phyloP scores from a whole-genome alignment of 352 stramenopile species.

The Pythium brassicae region DNA sequence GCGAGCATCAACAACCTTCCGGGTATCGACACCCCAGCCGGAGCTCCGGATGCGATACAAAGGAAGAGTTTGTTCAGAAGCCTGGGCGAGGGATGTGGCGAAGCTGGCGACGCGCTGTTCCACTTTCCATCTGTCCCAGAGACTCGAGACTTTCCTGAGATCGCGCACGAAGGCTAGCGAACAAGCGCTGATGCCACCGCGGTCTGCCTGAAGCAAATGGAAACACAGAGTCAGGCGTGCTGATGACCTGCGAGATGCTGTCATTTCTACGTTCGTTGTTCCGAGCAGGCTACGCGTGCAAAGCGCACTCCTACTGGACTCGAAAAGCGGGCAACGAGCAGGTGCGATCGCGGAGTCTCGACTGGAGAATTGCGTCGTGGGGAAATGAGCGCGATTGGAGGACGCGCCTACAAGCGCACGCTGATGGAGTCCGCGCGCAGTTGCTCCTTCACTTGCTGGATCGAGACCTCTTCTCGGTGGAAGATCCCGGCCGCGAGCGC shows the following conservation, averaged over 20 bases:
- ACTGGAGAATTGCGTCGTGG: not conserved
- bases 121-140: constrained; percentile 17
- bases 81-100: not conserved
- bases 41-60: not conserved
- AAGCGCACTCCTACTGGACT: too few species aligned
- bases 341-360: not conserved
- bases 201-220: too few species aligned
- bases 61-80: constrained; percentile 1
- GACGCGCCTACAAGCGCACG: constrained; percentile 48
- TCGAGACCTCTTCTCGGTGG: constrained; percentile 95
- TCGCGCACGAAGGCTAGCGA: not conserved
- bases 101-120: constrained; percentile 17
- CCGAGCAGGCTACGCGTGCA: too few species aligned
- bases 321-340: not conserved
- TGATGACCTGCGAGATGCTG: not conserved
- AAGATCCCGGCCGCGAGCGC: constrained; percentile 98
- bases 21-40: not conserved
- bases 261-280: too few species aligned
- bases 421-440: constrained; percentile 72
- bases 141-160: not conserved
- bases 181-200: not conserved
- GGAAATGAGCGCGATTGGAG: not conserved
- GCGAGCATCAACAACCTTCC: not conserved
- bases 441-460: constrained; percentile 92
- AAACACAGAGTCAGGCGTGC: not conserved